Evolutionary conservation across 805 yeast genomes (phyloP).

Genomic region (Myxozyma geophila): DNA sequence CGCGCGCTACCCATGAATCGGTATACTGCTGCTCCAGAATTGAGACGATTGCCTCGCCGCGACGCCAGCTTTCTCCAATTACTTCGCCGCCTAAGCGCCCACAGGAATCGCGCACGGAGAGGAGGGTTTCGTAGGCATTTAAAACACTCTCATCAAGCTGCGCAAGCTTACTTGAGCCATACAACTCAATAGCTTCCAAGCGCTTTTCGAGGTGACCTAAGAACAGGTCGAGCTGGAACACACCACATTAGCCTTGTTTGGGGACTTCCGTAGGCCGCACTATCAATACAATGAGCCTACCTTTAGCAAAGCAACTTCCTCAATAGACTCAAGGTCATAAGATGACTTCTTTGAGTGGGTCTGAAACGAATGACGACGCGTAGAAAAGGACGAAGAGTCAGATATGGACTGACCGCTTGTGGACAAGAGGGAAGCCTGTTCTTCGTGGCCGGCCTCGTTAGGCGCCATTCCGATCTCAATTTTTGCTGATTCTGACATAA

Average conservation of each 20-base stretch:
- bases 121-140: conserved; percentile 40
- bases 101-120: conserved; percentile 40
- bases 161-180: conserved; percentile 41
- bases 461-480: too few relatives aligned
- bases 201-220: conserved; percentile 38
- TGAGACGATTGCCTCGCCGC: conserved; percentile 44
- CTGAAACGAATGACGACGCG: conserved; percentile 39
- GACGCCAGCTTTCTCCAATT: conserved; percentile 43
- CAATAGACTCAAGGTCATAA: conserved; percentile 22
- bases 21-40: conserved; percentile 40
- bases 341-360: conserved; percentile 25
- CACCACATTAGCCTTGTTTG: conserved; percentile 38
- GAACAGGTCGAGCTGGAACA: conserved; percentile 38
- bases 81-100: conserved; percentile 40
- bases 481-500: too few relatives aligned
- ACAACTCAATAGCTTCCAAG: conserved; percentile 45
- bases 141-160: conserved; percentile 43
- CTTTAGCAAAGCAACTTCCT: conserved; percentile 28
- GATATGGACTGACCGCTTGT: not conserved
- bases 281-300: conserved; percentile 1
- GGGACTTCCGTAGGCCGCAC: not conserved
- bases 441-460: too few relatives aligned
- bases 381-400: not conserved
- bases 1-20: conserved; percentile 30
- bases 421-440: not conserved